phyloP scores from a whole-genome alignment of 768 basidiomycete genomes.

The Mycena maculata region DNA sequence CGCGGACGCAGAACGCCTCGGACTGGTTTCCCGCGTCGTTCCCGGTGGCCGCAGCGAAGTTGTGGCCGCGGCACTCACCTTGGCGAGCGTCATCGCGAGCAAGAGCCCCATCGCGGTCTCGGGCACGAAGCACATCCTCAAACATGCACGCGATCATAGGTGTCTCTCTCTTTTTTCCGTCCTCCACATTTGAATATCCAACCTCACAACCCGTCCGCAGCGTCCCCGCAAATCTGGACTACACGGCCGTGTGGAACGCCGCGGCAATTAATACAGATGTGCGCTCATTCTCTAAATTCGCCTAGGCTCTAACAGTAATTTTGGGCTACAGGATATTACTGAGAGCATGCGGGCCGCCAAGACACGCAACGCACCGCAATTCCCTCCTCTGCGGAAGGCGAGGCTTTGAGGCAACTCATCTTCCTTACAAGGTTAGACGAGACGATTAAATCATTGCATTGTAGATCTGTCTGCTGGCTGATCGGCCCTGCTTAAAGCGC shows the following conservation, averaged over 20 bases:
- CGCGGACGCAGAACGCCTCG: conserved; percentile 72
- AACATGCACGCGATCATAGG: conserved; percentile 85
- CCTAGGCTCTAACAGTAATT: too few species aligned
- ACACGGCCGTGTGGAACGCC: conserved; percentile 28
- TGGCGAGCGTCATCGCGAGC: conserved; percentile 72
- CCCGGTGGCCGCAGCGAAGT: conserved; percentile 76
- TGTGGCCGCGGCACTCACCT: conserved; percentile 68
- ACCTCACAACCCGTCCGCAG: too few species aligned
- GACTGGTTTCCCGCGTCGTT: conserved; percentile 80
- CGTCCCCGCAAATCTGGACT: conserved; percentile 28
- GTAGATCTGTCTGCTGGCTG: too few species aligned
- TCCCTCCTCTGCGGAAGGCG: background rate
- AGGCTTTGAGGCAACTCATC: too few species aligned
- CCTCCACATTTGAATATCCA: too few species aligned
- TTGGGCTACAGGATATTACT: background rate
- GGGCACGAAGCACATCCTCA: conserved; percentile 81
- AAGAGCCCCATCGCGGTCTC: conserved; percentile 86
- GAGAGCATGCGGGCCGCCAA: background rate
- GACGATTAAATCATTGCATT: too few species aligned
- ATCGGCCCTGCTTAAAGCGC: too few species aligned
- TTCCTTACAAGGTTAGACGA: too few species aligned
- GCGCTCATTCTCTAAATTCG: background rate
- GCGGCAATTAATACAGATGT: conserved; percentile 26
- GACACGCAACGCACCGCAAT: background rate
- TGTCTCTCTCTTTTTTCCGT: too few species aligned